phyloP scores from a whole-genome alignment of 2,329 filamentous ascomycete species.

The Alternaria gaisen region DNA sequence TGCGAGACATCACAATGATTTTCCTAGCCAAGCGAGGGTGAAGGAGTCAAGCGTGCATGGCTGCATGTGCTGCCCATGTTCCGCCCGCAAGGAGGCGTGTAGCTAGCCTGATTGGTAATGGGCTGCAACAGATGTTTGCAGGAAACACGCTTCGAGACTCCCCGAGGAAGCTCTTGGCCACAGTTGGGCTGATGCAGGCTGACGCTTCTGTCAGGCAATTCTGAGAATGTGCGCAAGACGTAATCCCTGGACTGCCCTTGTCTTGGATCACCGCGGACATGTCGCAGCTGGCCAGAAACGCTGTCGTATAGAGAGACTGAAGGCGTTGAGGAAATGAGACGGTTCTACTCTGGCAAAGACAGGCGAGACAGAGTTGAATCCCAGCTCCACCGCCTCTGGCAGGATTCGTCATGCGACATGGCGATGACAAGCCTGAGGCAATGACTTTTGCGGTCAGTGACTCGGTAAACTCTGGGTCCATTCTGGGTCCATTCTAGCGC shows the following conservation, averaged over 20 bases:
- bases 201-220: constrained; percentile 17
- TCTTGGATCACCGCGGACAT: constrained; percentile 9
- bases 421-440: constrained; percentile 1
- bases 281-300: constrained; percentile 4
- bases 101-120: constrained; percentile 13
- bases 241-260: neutral
- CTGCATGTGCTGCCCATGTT: constrained; percentile 23
- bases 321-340: constrained; percentile 10
- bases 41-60: constrained; percentile 13
- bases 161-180: constrained; percentile 30
- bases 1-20: constrained; percentile 18
- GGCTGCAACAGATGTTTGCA: constrained; percentile 26
- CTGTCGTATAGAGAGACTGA: neutral
- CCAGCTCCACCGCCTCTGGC: neutral
- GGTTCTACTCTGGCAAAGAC: neutral
- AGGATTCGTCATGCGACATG: constrained; percentile 4
- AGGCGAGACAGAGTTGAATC: constrained; percentile 5
- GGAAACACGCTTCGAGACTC: constrained; percentile 36
- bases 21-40: constrained; percentile 9
- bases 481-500: neutral
- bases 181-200: constrained; percentile 19
- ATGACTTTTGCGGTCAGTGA: constrained; percentile 1
- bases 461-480: constrained; percentile 1
- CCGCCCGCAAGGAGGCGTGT: constrained; percentile 7
- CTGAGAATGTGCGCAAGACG: constrained; percentile 3